Evolutionary conservation across 2,329 filamentous ascomycete species (phyloP).

Genomic region (Fusarium brevicatenulatum): DNA sequence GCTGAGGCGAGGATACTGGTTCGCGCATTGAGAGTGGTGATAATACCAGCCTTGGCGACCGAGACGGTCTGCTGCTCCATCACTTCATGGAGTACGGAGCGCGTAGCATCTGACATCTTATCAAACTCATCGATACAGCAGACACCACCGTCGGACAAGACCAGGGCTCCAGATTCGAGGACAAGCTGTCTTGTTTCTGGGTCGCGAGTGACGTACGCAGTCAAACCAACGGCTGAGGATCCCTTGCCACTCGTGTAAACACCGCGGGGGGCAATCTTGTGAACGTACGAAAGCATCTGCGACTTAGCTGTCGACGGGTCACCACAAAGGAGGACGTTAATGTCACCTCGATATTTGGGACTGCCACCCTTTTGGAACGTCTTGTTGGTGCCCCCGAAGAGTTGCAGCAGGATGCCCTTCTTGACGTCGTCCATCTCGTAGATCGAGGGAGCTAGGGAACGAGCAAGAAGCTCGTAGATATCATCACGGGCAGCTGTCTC

Average conservation of each 20-base stretch:
- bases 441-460: slow-evolving; percentile 92
- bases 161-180: slow-evolving; percentile 81
- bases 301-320: slow-evolving; percentile 98
- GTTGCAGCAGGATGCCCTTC: slow-evolving; percentile 95
- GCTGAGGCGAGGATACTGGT: slow-evolving; percentile 96
- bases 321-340: slow-evolving; percentile 96
- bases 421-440: slow-evolving; percentile 99
- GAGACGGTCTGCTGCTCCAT: slow-evolving; percentile 91
- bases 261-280: slow-evolving; percentile 93
- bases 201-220: slow-evolving; percentile 82
- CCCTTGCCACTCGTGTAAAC: slow-evolving; percentile 86
- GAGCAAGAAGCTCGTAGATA: slow-evolving; percentile 90
- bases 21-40: slow-evolving; percentile 93
- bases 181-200: slow-evolving; percentile 83
- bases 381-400: slow-evolving; percentile 98
- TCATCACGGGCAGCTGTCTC: slow-evolving; percentile 82
- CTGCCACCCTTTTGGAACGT: slow-evolving; percentile 96
- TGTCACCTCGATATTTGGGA: slow-evolving; percentile 95
- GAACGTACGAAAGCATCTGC: slow-evolving; percentile 91
- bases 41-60: slow-evolving; percentile 91
- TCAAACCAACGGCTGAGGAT: slow-evolving; percentile 83
- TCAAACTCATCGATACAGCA: slow-evolving; percentile 89
- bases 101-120: slow-evolving; percentile 83
- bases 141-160: slow-evolving; percentile 82
- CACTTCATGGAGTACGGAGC: slow-evolving; percentile 85